These are phyloP conservation scores for Moniliella sp. DNA, from an alignment of 1,284 basidiomycete genomes.

Conservation along the genomic window DNA sequence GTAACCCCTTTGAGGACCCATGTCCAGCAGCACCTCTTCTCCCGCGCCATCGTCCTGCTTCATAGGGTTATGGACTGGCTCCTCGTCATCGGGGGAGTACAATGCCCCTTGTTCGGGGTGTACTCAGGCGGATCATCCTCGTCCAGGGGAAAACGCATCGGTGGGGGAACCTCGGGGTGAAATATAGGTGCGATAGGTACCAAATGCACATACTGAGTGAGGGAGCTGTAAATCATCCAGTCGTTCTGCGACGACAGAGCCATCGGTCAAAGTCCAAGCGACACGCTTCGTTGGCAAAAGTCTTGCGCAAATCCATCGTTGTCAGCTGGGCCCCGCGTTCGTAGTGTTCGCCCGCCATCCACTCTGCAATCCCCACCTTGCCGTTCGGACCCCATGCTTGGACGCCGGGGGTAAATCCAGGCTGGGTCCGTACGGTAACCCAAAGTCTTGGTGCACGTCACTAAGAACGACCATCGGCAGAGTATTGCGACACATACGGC, in stretches of 20 bases:
- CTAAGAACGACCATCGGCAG: slow-evolving; percentile 31
- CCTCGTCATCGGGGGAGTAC: no score
- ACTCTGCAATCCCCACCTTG: no score
- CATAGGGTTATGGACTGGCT: no score
- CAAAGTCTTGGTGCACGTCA: slow-evolving; percentile 46
- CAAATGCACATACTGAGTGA: slow-evolving; percentile 52
- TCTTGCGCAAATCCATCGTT: slow-evolving; percentile 3
- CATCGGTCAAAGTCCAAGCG: slow-evolving; percentile 42
- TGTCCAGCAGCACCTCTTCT: slow-evolving; percentile 29
- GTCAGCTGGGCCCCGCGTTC: not conserved
- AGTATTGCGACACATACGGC: not conserved
- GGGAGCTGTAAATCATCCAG: slow-evolving; percentile 60
- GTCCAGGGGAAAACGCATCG: no score
- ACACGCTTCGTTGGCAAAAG: slow-evolving; percentile 14
- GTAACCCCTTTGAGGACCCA: slow-evolving; percentile 3
- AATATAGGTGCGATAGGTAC: no score
- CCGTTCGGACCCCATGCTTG: no score
- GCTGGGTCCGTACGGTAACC: slow-evolving; percentile 37
- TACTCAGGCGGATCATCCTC: no score
- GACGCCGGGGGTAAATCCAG: slow-evolving; percentile 57
- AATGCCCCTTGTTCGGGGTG: no score
- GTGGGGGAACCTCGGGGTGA: no score
- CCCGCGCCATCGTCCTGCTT: no score
- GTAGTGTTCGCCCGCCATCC: slow-evolving; percentile 39
- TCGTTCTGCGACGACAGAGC: slow-evolving; percentile 69